These are phyloP conservation scores for Chrysanthemum lavandulifolium DNA, from an alignment of 129 eudicot genomes.

Conservation along the genomic window DNA sequence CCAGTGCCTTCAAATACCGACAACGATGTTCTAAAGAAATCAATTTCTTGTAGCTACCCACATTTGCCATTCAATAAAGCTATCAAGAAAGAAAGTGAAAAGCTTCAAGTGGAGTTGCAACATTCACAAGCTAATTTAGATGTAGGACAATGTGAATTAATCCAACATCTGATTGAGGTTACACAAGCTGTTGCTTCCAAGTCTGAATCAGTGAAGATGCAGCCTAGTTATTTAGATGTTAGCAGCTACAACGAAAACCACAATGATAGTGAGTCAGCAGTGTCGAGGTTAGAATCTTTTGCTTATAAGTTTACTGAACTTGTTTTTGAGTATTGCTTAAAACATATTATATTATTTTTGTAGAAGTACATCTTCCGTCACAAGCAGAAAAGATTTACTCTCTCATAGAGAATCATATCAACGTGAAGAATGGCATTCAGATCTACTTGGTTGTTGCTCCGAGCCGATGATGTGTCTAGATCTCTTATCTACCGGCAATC, in stretches of 20 bases:
- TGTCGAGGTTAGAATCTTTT: slow-evolving; percentile 45
- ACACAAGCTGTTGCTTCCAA: slow-evolving; percentile 57
- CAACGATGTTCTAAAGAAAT: slow-evolving; percentile 55
- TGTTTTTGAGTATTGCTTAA: background rate
- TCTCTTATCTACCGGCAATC: background rate
- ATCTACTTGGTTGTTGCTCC: slow-evolving; percentile 81
- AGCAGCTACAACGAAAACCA: slow-evolving; percentile 28
- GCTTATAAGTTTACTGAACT: background rate
- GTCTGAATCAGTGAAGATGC: slow-evolving; percentile 36
- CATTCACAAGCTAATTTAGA: slow-evolving; percentile 69
- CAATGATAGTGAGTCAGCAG: slow-evolving; percentile 34
- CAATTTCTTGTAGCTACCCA: slow-evolving; percentile 82
- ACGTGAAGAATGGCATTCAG: slow-evolving; percentile 71
- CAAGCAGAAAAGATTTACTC: slow-evolving; percentile 6
- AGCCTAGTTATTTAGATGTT: slow-evolving; percentile 34
- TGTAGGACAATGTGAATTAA: slow-evolving; percentile 70
- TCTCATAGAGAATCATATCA: slow-evolving; percentile 23
- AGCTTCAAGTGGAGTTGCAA: slow-evolving; percentile 32
- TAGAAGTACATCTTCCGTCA: slow-evolving; percentile 4
- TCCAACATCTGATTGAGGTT: slow-evolving; percentile 67
- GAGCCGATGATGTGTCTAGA: slow-evolving; percentile 56
- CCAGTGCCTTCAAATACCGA: slow-evolving; percentile 57
- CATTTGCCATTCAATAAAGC: slow-evolving; percentile 56
- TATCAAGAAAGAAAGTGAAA: slow-evolving; percentile 62
- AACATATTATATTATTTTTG: background rate